These are phyloP conservation scores for Herpetospermum pedunculosum DNA, from an alignment of 306 rosid species.

Conservation along the genomic window DNA sequence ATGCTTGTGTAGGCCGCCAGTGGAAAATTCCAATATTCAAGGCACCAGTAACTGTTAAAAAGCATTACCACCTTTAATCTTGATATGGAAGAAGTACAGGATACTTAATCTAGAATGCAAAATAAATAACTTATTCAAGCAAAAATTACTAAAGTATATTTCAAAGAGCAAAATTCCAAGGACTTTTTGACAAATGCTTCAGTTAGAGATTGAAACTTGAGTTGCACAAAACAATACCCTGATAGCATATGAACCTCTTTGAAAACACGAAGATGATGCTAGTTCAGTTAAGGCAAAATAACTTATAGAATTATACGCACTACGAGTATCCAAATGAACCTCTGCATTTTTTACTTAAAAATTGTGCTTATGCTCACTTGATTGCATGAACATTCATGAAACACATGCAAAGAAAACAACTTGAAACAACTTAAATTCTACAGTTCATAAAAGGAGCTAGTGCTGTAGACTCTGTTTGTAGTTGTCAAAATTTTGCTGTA, in stretches of 20 bases:
- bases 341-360: background rate
- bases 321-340: background rate
- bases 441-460: background rate
- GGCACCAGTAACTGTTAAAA: constrained; percentile 54
- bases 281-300: background rate
- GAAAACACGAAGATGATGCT: background rate
- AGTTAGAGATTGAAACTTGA: background rate
- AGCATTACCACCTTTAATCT: background rate
- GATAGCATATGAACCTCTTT: background rate
- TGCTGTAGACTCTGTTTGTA: background rate
- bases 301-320: background rate
- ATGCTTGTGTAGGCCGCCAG: constrained; percentile 82
- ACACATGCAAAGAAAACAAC: background rate
- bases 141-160: background rate
- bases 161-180: background rate
- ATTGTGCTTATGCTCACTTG: background rate
- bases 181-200: background rate
- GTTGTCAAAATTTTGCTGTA: background rate
- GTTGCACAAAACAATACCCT: background rate
- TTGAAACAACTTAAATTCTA: background rate
- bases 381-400: background rate
- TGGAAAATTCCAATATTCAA: constrained; percentile 93
- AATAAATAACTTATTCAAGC: background rate
- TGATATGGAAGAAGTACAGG: background rate
- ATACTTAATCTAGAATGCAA: background rate